These are phyloP conservation scores for Paxillus ammoniavirescens DNA, from an alignment of 768 basidiomycete species.

Conservation along the genomic window DNA sequence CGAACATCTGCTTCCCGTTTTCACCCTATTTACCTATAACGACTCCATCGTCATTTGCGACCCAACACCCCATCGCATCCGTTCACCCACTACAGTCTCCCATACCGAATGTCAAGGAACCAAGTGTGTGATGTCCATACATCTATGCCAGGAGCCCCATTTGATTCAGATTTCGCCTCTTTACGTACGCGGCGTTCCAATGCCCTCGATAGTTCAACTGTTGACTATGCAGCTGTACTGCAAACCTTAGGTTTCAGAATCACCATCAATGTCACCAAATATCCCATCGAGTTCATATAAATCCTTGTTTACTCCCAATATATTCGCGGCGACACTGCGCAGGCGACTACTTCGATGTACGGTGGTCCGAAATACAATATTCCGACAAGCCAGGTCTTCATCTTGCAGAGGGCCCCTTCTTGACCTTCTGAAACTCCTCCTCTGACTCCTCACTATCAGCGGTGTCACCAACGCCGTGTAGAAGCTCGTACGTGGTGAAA, in stretches of 20 bases:
- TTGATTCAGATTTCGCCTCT: constrained; percentile 14
- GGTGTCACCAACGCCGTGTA: constrained; percentile 65
- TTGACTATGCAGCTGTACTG: constrained; percentile 16
- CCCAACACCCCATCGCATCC: constrained; percentile 55
- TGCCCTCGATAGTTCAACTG: constrained; percentile 34
- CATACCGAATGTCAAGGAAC: constrained; percentile 28
- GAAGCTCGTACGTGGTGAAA: constrained; percentile 72
- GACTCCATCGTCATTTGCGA: constrained; percentile 33
- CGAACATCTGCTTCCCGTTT: too few species aligned
- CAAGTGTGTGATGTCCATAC: constrained; percentile 21
- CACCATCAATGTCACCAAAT: constrained; percentile 18
- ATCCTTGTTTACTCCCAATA: constrained; percentile 23
- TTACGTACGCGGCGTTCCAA: constrained; percentile 35
- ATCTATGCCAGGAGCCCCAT: constrained; percentile 10
- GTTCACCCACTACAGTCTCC: constrained; percentile 47
- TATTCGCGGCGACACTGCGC: constrained; percentile 24
- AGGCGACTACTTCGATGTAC: constrained; percentile 50
- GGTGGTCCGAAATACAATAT: constrained; percentile 30
- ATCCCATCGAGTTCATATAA: constrained; percentile 17
- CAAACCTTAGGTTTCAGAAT: constrained; percentile 14
- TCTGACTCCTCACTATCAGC: constrained; percentile 32
- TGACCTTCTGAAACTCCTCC: constrained; percentile 28
- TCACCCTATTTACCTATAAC: too few species aligned
- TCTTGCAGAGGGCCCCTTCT: constrained; percentile 11
- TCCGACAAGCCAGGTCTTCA: constrained; percentile 26